A percentile compares a stretch with the other conserved stretches of the same genome.
phyloP scores from a whole-genome alignment of 352 stramenopile genomes.

The Lagenidium giganteum region DNA sequence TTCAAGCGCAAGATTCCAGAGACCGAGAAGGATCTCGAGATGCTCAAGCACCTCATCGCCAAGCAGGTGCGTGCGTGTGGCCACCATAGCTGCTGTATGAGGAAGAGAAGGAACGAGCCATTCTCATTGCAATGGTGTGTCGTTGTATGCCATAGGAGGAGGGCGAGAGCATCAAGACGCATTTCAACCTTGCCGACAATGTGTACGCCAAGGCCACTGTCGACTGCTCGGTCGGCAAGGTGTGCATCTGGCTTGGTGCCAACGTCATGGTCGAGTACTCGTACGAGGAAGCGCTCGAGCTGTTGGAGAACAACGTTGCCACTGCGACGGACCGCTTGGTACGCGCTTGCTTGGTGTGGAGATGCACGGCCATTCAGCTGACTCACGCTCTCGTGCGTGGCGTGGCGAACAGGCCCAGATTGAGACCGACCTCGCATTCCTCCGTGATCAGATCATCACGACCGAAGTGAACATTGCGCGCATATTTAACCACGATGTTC shows the following conservation, averaged over 20 bases:
- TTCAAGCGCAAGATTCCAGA: slow-evolving; percentile 92
- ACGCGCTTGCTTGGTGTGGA: neutral
- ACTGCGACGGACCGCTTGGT: slow-evolving; percentile 70
- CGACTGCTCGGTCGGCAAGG: slow-evolving; percentile 84
- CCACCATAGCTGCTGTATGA: neutral
- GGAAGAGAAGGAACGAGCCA: neutral
- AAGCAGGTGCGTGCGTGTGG: slow-evolving; percentile 39
- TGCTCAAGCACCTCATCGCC: slow-evolving; percentile 71
- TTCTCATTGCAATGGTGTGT: too few relatives aligned
- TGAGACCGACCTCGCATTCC: slow-evolving; percentile 90
- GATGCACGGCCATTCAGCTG: neutral
- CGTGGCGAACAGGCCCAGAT: slow-evolving; percentile 44
- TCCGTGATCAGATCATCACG: slow-evolving; percentile 97
- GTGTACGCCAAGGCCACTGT: slow-evolving; percentile 94
- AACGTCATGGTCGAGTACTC: slow-evolving; percentile 98
- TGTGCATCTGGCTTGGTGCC: slow-evolving; percentile 97
- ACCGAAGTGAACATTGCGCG: slow-evolving; percentile 96
- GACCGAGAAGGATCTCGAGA: slow-evolving; percentile 81
- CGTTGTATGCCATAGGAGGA: slow-evolving; percentile 39
- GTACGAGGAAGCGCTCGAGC: slow-evolving; percentile 92
- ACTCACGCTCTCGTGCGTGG: neutral
- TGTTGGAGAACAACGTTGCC: slow-evolving; percentile 80
- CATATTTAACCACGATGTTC: slow-evolving; percentile 98
- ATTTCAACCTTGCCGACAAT: slow-evolving; percentile 94
- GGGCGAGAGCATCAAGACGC: slow-evolving; percentile 76